phyloP scores from a whole-genome alignment of 495 filamentous ascomycete species.

The Pseudoneurospora amorphoporcata region DNA sequence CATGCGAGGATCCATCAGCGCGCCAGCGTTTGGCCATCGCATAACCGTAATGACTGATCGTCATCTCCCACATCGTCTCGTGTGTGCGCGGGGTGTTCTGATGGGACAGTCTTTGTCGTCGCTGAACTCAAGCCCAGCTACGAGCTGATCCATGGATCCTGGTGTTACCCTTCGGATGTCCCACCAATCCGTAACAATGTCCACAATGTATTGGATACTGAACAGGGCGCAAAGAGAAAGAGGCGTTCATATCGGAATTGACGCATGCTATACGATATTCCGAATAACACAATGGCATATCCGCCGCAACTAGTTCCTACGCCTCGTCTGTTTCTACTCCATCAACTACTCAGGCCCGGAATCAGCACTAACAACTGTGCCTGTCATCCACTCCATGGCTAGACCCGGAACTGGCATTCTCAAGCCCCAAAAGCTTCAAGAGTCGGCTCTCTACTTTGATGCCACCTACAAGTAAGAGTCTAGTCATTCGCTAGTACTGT shows the following conservation, averaged over 20 bases:
- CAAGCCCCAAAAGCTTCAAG: background rate
- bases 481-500: background rate
- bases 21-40: background rate
- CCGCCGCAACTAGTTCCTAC: background rate
- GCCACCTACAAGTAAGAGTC: background rate
- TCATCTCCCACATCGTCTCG: background rate
- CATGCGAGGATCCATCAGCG: background rate
- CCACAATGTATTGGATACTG: background rate
- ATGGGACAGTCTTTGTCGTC: background rate
- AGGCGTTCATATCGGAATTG: background rate
- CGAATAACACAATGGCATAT: background rate
- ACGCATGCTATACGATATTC: background rate
- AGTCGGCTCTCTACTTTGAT: background rate
- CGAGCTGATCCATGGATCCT: background rate
- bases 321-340: background rate
- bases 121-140: background rate
- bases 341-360: background rate
- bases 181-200: background rate
- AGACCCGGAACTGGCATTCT: background rate
- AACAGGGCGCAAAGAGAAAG: background rate
- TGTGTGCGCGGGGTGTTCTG: background rate
- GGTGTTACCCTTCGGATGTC: background rate
- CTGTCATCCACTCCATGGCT: background rate
- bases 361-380: background rate
- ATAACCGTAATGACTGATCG: background rate